A percentile compares a stretch with the other conserved stretches of the same genome.
These are phyloP conservation scores for Neofusicoccum umdonicola DNA, from an alignment of 2,329 filamentous ascomycete genomes.

Conservation along the genomic window DNA sequence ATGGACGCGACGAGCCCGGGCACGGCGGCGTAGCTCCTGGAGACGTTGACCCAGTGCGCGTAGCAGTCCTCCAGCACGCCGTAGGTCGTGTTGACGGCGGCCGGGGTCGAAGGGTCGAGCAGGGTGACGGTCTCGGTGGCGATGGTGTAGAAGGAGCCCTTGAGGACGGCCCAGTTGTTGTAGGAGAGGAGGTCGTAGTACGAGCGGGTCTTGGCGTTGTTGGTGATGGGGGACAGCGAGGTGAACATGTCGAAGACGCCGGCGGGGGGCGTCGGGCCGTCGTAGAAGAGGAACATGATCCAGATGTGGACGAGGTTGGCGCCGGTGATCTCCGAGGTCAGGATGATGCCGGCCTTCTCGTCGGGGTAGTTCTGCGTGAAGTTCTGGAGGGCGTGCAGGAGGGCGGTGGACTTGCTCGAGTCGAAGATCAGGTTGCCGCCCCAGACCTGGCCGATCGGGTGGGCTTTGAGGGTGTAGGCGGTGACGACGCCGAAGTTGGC, in stretches of 20 bases:
- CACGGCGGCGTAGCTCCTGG: slow-evolving; percentile 26
- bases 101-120: slow-evolving; percentile 7
- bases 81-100: slow-evolving; percentile 21
- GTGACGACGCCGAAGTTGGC: slow-evolving; percentile 48
- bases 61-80: slow-evolving; percentile 5
- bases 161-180: slow-evolving; percentile 44
- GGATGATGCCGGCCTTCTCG: slow-evolving; percentile 59
- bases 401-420: slow-evolving; percentile 34
- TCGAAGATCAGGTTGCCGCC: slow-evolving; percentile 47
- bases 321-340: slow-evolving; percentile 51
- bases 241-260: slow-evolving; percentile 59
- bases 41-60: slow-evolving; percentile 31
- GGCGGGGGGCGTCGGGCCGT: slow-evolving; percentile 55
- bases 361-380: slow-evolving; percentile 60
- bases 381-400: slow-evolving; percentile 52
- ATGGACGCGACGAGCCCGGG: slow-evolving; percentile 33
- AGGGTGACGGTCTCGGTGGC: slow-evolving; percentile 34
- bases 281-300: slow-evolving; percentile 63
- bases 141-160: slow-evolving; percentile 33
- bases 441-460: slow-evolving; percentile 40
- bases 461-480: slow-evolving; percentile 25
- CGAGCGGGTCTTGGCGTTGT: slow-evolving; percentile 48
- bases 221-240: slow-evolving; percentile 42
- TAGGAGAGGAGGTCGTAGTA: slow-evolving; percentile 48
- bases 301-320: slow-evolving; percentile 51